Conservation (phyloP, 257 asterid species). For the Solanum commersonii region DNA sequence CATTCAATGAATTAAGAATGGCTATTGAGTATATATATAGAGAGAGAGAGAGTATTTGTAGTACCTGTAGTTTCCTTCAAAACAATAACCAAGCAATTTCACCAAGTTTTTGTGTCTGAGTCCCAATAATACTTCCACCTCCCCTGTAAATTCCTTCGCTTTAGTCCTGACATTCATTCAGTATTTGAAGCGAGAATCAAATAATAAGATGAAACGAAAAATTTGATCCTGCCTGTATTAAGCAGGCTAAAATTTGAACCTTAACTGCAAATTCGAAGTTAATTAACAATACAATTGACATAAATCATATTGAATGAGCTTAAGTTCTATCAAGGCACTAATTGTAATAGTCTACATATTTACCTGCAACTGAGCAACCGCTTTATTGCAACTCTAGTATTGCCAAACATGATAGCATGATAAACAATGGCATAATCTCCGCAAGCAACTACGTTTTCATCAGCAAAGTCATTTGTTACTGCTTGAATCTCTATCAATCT, state of each 20-base stretch:
- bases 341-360: neutral
- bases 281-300: too few species aligned
- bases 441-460: slow-evolving; percentile 27
- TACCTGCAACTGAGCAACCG: slow-evolving; percentile 35
- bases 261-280: too few species aligned
- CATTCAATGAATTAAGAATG: neutral
- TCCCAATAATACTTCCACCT: slow-evolving; percentile 32
- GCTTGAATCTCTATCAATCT: slow-evolving; percentile 28
- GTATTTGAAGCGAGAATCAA: neutral
- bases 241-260: too few species aligned
- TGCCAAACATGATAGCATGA: slow-evolving; percentile 25
- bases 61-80: slow-evolving; percentile 38
- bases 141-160: slow-evolving; percentile 14
- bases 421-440: slow-evolving; percentile 46
- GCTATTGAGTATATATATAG: too few species aligned
- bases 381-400: slow-evolving; percentile 36
- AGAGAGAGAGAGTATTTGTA: neutral
- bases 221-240: neutral
- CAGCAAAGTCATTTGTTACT: slow-evolving; percentile 31
- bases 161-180: slow-evolving; percentile 11
- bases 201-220: neutral
- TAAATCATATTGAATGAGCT: too few species aligned
- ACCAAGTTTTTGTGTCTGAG: slow-evolving; percentile 49
- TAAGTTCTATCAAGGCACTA: too few species aligned
- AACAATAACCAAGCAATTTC: slow-evolving; percentile 45